phyloP scores from a whole-genome alignment of 306 rosid genomes.

The Vigna mungo region DNA sequence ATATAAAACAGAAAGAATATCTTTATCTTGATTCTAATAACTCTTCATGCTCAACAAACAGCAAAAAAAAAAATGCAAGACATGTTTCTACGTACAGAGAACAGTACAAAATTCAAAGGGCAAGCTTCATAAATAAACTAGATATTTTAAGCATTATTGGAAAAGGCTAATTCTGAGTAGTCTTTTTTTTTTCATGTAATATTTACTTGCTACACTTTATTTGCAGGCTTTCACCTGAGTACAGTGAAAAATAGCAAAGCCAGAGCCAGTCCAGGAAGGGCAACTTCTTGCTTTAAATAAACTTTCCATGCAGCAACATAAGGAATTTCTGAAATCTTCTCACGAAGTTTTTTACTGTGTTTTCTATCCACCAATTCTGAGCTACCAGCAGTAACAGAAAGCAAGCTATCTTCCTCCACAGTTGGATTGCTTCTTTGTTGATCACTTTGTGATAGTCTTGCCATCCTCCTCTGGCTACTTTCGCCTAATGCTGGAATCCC shows the following conservation, averaged over 20 bases:
- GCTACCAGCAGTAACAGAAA: constrained; percentile 32
- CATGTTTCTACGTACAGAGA: background rate
- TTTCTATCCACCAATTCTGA: constrained; percentile 39
- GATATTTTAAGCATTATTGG: background rate
- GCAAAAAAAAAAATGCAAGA: constrained; percentile 12
- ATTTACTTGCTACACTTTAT: constrained; percentile 3
- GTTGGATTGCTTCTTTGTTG: constrained; percentile 41
- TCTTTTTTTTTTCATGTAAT: background rate
- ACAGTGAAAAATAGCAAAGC: constrained; percentile 86
- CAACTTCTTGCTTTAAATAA: constrained; percentile 74
- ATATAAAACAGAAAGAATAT: no score
- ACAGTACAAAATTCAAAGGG: background rate
- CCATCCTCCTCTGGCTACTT: constrained; percentile 63
- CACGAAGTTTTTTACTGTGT: constrained; percentile 30
- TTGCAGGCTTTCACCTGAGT: constrained; percentile 63
- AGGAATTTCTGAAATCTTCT: constrained; percentile 55
- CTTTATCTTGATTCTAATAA: no score
- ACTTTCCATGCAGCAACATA: constrained; percentile 79
- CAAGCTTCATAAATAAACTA: background rate
- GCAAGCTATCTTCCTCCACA: constrained; percentile 45
- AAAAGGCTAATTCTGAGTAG: constrained; percentile 16
- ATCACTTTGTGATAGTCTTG: constrained; percentile 50
- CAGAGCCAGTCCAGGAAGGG: constrained; percentile 82
- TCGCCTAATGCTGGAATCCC: constrained; percentile 76
- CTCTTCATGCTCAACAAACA: constrained; percentile 8